These are phyloP conservation scores for Yamadazyma spencermartinsiae DNA, from an alignment of 1,139 yeast species.

Conservation along the genomic window DNA sequence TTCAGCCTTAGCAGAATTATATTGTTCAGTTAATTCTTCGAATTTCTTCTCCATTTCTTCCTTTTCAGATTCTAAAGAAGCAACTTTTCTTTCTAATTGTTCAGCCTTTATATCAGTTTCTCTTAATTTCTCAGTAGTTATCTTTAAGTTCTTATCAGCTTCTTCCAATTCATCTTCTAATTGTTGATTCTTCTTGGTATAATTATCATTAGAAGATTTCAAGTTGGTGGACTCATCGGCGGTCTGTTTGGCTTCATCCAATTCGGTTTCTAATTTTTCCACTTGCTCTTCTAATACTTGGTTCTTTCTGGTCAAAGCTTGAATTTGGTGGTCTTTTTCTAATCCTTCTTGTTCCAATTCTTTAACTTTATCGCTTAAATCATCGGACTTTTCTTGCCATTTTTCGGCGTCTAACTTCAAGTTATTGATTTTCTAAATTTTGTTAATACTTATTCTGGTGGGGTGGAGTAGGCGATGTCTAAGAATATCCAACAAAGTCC, in stretches of 20 bases:
- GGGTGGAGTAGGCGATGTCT: no score
- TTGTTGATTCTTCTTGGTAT: slow-evolving; percentile 87
- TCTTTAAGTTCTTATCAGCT: slow-evolving; percentile 88
- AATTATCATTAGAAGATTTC: slow-evolving; percentile 86
- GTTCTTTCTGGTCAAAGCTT: slow-evolving; percentile 89
- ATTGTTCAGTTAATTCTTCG: slow-evolving; percentile 83
- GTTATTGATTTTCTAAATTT: slow-evolving; percentile 72
- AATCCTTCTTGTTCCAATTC: slow-evolving; percentile 87
- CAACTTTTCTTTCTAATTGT: slow-evolving; percentile 92
- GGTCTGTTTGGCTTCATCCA: slow-evolving; percentile 79
- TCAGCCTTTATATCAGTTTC: slow-evolving; percentile 97
- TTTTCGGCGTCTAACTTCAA: slow-evolving; percentile 93
- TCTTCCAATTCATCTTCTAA: slow-evolving; percentile 94
- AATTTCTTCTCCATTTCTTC: slow-evolving; percentile 89
- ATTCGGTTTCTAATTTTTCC: slow-evolving; percentile 80
- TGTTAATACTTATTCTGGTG: slow-evolving; percentile 22
- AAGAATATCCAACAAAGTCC: no score
- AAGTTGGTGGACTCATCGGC: slow-evolving; percentile 93
- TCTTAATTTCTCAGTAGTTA: slow-evolving; percentile 91
- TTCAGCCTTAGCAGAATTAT: slow-evolving; percentile 83
- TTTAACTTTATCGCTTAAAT: slow-evolving; percentile 75
- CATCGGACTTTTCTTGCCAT: slow-evolving; percentile 97
- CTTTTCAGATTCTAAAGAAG: slow-evolving; percentile 89
- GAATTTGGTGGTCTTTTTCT: slow-evolving; percentile 94
- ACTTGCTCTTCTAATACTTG: slow-evolving; percentile 87